Conservation (phyloP, 495 filamentous ascomycete species). For the Daldinia loculata region DNA sequence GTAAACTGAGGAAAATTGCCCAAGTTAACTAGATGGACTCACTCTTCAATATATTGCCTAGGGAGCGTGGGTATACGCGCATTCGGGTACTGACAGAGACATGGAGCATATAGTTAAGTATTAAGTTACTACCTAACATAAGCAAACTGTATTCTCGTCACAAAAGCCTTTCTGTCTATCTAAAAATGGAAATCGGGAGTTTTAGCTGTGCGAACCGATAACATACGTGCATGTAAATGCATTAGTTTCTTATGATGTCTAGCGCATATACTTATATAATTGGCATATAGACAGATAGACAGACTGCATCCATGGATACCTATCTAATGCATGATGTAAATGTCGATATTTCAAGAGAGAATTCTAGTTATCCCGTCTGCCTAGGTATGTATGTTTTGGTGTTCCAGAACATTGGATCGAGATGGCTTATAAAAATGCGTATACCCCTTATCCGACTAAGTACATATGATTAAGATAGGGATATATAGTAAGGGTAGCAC, state of each 20-base stretch:
- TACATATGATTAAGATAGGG: neutral
- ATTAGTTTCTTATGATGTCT: neutral
- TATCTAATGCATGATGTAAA: no score
- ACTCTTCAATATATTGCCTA: no score
- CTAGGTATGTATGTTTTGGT: neutral
- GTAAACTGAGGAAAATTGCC: no score
- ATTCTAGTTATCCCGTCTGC: neutral
- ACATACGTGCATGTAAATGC: neutral
- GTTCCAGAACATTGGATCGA: neutral
- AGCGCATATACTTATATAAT: neutral
- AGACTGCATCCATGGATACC: neutral
- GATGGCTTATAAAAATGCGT: neutral
- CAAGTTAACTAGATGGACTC: no score
- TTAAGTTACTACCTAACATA: neutral
- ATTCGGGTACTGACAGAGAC: neutral
- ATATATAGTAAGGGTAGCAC: neutral
- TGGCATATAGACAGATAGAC: neutral
- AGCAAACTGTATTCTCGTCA: neutral
- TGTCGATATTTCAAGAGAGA: no score
- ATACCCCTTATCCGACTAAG: neutral
- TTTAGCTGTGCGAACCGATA: no score
- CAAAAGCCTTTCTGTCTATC: neutral
- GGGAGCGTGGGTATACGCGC: neutral
- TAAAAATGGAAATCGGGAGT: neutral
- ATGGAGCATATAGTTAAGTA: neutral